Evolutionary conservation across 305 asterid genomes (phyloP).

Genomic region (Coffea humblotiana): DNA sequence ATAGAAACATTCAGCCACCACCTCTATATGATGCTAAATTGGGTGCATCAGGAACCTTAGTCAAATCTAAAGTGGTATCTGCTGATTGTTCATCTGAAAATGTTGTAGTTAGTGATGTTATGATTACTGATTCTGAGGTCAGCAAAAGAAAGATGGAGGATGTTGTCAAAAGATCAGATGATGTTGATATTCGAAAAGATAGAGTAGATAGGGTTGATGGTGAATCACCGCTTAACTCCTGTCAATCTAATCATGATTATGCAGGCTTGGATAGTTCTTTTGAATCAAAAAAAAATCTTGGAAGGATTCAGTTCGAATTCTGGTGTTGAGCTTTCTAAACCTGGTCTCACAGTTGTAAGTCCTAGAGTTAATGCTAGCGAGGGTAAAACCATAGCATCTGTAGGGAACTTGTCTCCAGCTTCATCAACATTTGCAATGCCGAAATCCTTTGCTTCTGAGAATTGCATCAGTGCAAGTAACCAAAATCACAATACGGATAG

Average conservation of each 20-base stretch:
- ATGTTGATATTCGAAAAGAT: conserved; percentile 33
- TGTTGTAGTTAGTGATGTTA: conserved; percentile 35
- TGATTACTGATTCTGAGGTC: conserved; percentile 34
- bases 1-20: conserved; percentile 29
- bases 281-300: conserved; percentile 45
- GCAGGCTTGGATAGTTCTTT: conserved; percentile 44
- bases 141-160: conserved; percentile 41
- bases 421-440: conserved; percentile 32
- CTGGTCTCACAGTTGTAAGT: conserved; percentile 36
- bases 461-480: conserved; percentile 29
- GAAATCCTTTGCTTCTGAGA: conserved; percentile 47
- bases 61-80: conserved; percentile 39
- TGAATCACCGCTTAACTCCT: conserved; percentile 36
- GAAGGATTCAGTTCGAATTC: conserved; percentile 45
- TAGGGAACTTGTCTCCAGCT: conserved; percentile 48
- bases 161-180: conserved; percentile 35
- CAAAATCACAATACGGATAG: conserved; percentile 40
- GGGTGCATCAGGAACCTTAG: conserved; percentile 32
- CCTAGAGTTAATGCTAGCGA: conserved; percentile 46
- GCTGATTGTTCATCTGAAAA: conserved; percentile 39
- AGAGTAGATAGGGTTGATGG: conserved; percentile 43
- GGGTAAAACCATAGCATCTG: conserved; percentile 46
- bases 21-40: conserved; percentile 36
- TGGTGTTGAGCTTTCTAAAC: conserved; percentile 48
- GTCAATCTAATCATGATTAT: conserved; percentile 44